Percentiles rank a stretch among this genome's conserved stretches.
These are phyloP conservation scores for Prototheca wickerhamii DNA, from an alignment of 163 green algal genomes.

Conservation along the genomic window DNA sequence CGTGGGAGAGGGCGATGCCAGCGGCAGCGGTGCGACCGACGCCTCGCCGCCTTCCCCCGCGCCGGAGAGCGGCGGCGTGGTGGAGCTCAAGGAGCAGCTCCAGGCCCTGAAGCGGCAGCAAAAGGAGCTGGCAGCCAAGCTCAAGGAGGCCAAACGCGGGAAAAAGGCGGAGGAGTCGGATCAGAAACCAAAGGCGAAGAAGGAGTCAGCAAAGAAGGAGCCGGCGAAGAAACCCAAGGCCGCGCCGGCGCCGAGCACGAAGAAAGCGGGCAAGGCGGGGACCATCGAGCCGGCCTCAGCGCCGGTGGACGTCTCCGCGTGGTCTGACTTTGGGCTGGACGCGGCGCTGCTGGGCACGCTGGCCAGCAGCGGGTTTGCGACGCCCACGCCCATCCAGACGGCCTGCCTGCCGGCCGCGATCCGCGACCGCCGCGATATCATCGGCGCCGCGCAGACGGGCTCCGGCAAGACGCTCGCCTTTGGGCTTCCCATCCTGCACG, in stretches of 20 bases:
- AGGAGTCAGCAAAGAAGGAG: constrained; percentile 5
- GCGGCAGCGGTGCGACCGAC: neutral
- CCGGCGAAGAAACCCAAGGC: too few species aligned
- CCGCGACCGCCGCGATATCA: constrained; percentile 65
- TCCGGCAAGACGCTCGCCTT: constrained; percentile 93
- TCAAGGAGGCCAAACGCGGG: constrained; percentile 3
- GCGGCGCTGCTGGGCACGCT: constrained; percentile 37
- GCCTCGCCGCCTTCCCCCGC: too few species aligned
- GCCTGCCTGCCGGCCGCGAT: constrained; percentile 77
- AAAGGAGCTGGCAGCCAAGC: constrained; percentile 22
- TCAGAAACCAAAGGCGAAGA: constrained; percentile 12
- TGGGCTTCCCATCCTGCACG: constrained; percentile 81
- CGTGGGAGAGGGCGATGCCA: neutral
- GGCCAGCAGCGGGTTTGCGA: constrained; percentile 39
- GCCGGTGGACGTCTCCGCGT: constrained; percentile 33
- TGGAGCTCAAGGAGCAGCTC: constrained; percentile 28
- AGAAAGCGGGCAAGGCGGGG: neutral
- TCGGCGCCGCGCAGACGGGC: constrained; percentile 92
- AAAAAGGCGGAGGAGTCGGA: constrained; percentile 10
- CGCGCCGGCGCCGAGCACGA: neutral
- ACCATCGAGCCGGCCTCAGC: neutral
- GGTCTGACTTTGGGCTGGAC: constrained; percentile 47
- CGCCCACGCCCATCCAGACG: constrained; percentile 81
- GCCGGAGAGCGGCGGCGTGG: constrained; percentile 4
- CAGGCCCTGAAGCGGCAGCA: constrained; percentile 45